Evolutionary conservation across 164 flowering plant species (phyloP), one percentile per base, ranked within the genome.

Genomic region (Vitis rotundifolia): DNA sequence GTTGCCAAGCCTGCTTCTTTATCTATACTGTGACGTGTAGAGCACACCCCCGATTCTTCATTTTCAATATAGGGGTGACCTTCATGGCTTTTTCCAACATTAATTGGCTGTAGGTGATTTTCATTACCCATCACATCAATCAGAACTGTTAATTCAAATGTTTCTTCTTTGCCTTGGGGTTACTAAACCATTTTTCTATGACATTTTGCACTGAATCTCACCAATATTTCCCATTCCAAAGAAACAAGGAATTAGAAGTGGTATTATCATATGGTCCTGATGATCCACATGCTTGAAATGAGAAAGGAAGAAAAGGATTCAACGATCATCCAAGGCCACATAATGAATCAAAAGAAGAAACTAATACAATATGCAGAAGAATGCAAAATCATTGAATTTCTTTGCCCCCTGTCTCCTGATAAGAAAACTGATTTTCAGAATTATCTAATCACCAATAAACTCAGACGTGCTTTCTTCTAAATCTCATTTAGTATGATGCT

Each of bases 1-100:
- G 87, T 73, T 63, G 83, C 76, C 67, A 79, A 59, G 9, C 81
- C 80, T 15, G 75, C 69, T 51, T 88, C 97, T 63, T 66, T 83
- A 63, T 88, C 90, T 53, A 68, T n/a, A 70, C 88, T 87, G 48
- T 66, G 65, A 31, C 77, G 79, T 52, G 90, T 37, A 37, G 44
- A 51, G 61, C 68, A 57, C 22, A 63, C 56, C 28, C 71, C 83
- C 15, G 72, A 58, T 66, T 72, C 72, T 60, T 79, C 88, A 63
- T 56, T 74, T 18, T 71, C 73, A 28, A 16, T 22, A 12, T 73
- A 63, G 11, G 79, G 77, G 73, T 68, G 59, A 69, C 62, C 67
- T 3, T 63, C 82, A 67, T 73, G 72, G 51, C 57, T 62, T 2
- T 53, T 74, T 60, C 67, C 80, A 68, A 48, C 64, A 61, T 29